phyloP scores from a whole-genome alignment of 768 basidiomycete genomes.

The Mycena indigotica region DNA sequence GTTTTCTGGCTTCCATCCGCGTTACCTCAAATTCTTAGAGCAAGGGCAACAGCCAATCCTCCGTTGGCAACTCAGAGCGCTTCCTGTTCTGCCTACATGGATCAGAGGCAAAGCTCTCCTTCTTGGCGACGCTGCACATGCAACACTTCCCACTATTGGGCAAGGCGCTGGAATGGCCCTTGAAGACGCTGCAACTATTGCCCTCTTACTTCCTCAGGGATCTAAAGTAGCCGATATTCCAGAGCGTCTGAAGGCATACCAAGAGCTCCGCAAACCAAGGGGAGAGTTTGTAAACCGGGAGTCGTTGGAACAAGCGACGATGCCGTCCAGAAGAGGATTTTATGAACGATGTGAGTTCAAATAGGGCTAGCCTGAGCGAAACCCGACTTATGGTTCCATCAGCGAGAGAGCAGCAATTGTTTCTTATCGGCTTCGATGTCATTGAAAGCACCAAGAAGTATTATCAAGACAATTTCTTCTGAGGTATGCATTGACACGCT shows the following conservation, averaged over 20 bases:
- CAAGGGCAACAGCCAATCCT: slow-evolving; percentile 13
- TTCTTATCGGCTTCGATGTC: slow-evolving; percentile 8
- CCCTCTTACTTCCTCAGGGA: slow-evolving; percentile 10
- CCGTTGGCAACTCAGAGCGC: slow-evolving; percentile 11
- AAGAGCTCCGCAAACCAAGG: slow-evolving; percentile 7
- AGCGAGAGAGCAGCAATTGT: slow-evolving; percentile 11
- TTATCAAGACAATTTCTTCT: slow-evolving; percentile 6
- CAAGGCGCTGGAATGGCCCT: slow-evolving; percentile 31
- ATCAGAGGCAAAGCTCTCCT: slow-evolving; percentile 9
- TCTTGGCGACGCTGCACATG: slow-evolving; percentile 25
- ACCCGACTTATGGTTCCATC: no score
- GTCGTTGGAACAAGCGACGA: slow-evolving; percentile 14
- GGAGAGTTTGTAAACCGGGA: slow-evolving; percentile 19
- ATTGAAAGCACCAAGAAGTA: slow-evolving; percentile 9
- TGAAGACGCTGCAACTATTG: slow-evolving; percentile 22
- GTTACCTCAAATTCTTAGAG: slow-evolving; percentile 15
- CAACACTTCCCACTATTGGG: slow-evolving; percentile 27
- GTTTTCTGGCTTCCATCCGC: slow-evolving; percentile 10
- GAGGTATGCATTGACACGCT: no score
- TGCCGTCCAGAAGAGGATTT: slow-evolving; percentile 8
- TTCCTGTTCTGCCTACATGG: slow-evolving; percentile 14
- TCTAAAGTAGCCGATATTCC: slow-evolving; percentile 9
- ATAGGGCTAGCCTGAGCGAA: no score
- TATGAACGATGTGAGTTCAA: slow-evolving; percentile 2
- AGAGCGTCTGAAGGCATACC: slow-evolving; percentile 10